Conservation (phyloP, 257 asterid genomes). For the Ophiorrhiza pumila region DNA sequence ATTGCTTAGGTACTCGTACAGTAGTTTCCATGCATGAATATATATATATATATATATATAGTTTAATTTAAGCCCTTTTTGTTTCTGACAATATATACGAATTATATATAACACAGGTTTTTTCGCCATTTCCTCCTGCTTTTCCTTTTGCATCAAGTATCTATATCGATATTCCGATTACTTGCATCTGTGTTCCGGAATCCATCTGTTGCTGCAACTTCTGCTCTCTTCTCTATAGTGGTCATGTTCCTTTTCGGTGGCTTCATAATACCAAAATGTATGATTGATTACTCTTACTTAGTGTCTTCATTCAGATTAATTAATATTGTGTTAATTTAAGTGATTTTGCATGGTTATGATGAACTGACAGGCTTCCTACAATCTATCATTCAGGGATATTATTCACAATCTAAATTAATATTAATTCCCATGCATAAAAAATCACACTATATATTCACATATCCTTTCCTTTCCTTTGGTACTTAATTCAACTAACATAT, state of each 20-base stretch:
- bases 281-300: not conserved
- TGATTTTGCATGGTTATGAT: not conserved
- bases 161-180: constrained; percentile 30
- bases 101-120: constrained; percentile 17
- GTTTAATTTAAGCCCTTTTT: not conserved
- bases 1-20: too few species aligned
- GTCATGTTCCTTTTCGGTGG: constrained; percentile 21
- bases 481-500: too few species aligned
- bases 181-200: constrained; percentile 23
- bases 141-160: constrained; percentile 25
- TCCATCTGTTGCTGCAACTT: constrained; percentile 16
- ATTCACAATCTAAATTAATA: too few species aligned
- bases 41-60: too few species aligned
- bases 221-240: constrained; percentile 16
- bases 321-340: not conserved
- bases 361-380: not conserved
- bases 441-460: too few species aligned
- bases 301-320: not conserved
- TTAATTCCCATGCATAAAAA: too few species aligned
- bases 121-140: constrained; percentile 19
- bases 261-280: constrained; percentile 27
- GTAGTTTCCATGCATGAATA: too few species aligned
- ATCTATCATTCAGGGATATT: too few species aligned
- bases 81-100: not conserved
- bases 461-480: too few species aligned